A percentile compares a stretch with the other conserved stretches of the same genome.
phyloP scores from a whole-genome alignment of 208 protist genomes.

The Wallacemonas sp. region DNA sequence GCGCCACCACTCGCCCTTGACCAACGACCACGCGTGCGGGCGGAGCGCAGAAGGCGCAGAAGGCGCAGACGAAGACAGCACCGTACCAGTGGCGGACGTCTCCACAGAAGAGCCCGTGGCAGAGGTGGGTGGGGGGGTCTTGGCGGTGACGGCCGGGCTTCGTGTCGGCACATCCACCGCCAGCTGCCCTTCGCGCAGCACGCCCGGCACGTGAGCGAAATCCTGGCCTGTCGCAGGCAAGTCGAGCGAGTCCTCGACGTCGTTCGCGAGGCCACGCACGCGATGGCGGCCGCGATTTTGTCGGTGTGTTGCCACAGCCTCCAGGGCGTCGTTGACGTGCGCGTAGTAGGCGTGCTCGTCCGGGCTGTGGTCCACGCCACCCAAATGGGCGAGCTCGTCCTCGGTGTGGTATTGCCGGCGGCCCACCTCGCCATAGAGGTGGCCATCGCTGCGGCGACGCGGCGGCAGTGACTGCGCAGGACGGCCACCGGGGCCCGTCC shows the following conservation, averaged over 20 bases:
- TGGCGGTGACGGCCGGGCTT: neutral
- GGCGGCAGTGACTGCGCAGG: too few species aligned
- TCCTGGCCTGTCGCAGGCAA: neutral
- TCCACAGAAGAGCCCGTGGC: too few species aligned
- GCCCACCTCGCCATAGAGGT: neutral
- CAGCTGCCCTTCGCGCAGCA: neutral
- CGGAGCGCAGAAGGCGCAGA: neutral
- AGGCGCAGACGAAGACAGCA: neutral
- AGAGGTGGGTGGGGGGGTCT: neutral
- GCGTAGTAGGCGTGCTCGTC: conserved; percentile 13
- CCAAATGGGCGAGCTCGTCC: neutral
- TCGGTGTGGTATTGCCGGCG: conserved; percentile 7
- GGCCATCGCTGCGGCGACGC: neutral
- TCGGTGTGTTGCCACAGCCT: neutral
- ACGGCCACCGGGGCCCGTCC: too few species aligned
- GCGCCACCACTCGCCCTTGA: conserved; percentile 56
- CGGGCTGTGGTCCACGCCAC: conserved; percentile 9
- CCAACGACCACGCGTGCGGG: conserved; percentile 14
- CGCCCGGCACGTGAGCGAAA: neutral
- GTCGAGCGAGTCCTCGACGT: conserved; percentile 10
- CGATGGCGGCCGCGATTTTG: neutral
- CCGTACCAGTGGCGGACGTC: too few species aligned
- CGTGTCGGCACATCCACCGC: neutral
- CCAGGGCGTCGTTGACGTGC: neutral
- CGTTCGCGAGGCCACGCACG: neutral